These are phyloP conservation scores for Candida stauntonica DNA, from an alignment of 805 yeast species.

Conservation along the genomic window DNA sequence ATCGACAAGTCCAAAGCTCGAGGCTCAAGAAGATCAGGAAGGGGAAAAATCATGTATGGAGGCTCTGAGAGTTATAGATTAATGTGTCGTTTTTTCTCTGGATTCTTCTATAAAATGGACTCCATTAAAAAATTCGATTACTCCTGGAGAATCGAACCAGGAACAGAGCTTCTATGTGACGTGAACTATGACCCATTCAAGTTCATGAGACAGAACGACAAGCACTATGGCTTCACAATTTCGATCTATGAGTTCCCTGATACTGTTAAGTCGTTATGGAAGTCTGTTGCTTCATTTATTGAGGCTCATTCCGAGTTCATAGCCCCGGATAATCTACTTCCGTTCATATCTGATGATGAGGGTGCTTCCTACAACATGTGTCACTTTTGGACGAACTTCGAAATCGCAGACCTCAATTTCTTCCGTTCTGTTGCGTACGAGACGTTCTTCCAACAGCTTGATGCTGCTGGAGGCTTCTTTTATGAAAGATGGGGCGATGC, in stretches of 20 bases:
- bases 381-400: conserved; percentile 66
- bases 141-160: conserved; percentile 61
- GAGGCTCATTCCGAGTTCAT: conserved; percentile 39
- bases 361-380: conserved; percentile 46
- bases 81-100: conserved; percentile 75
- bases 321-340: conserved; percentile 51
- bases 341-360: conserved; percentile 44
- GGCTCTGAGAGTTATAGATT: conserved; percentile 47
- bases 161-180: conserved; percentile 51
- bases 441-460: conserved; percentile 42
- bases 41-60: conserved; percentile 40
- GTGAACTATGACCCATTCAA: conserved; percentile 50
- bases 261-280: conserved; percentile 50
- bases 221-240: conserved; percentile 72
- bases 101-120: conserved; percentile 48
- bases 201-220: conserved; percentile 56
- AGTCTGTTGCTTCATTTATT: conserved; percentile 43
- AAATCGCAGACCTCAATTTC: conserved; percentile 48
- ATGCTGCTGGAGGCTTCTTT: conserved; percentile 47
- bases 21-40: conserved; percentile 27
- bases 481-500: conserved; percentile 89
- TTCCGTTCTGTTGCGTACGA: conserved; percentile 43
- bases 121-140: conserved; percentile 44
- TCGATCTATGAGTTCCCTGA: conserved; percentile 66
- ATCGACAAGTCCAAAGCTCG: conserved; percentile 35